Evolutionary conservation across 225 moss, liverwort and hornwort genomes (phyloP).

Genomic region (Takakia lepidozioides): DNA sequence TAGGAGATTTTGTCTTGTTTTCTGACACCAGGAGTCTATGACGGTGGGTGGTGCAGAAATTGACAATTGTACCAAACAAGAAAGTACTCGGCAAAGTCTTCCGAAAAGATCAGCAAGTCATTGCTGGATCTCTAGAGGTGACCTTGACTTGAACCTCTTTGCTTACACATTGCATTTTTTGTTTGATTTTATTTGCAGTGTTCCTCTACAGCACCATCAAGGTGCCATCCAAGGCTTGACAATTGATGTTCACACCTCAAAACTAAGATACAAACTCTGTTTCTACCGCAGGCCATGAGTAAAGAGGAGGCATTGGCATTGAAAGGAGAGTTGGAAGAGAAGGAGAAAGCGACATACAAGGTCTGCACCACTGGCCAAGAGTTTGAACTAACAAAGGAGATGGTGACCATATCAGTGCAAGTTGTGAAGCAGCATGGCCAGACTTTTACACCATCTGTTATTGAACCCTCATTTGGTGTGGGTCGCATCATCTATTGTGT

Average conservation of each 20-base stretch:
- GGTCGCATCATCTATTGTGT: conserved; percentile 92
- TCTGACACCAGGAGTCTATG: too few species aligned
- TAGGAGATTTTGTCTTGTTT: too few species aligned
- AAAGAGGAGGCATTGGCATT: conserved; percentile 68
- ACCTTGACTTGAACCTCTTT: too few species aligned
- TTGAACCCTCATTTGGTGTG: conserved; percentile 94
- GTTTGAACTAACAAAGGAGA: conserved; percentile 68
- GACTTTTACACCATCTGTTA: conserved; percentile 81
- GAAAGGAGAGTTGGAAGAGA: conserved; percentile 54
- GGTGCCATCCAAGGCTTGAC: too few species aligned
- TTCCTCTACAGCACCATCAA: too few species aligned
- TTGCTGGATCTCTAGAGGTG: conserved; percentile 77
- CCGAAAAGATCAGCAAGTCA: conserved; percentile 68
- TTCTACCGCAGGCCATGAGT: conserved; percentile 49
- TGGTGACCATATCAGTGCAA: conserved; percentile 66
- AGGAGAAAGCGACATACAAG: conserved; percentile 53
- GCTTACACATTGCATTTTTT: too few species aligned
- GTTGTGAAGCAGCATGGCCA: conserved; percentile 34
- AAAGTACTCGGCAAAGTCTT: conserved; percentile 83
- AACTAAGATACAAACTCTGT: too few species aligned
- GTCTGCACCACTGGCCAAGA: conserved; percentile 72
- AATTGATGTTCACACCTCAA: too few species aligned
- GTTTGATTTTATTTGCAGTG: too few species aligned
- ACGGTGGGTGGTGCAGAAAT: conserved; percentile 29
- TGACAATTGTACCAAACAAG: conserved; percentile 50